Percentiles rank a stretch among this genome's conserved stretches.
Evolutionary conservation across 2,329 filamentous ascomycete genomes (phyloP).

Genomic region (Plectosphaerella cucumerina): DNA sequence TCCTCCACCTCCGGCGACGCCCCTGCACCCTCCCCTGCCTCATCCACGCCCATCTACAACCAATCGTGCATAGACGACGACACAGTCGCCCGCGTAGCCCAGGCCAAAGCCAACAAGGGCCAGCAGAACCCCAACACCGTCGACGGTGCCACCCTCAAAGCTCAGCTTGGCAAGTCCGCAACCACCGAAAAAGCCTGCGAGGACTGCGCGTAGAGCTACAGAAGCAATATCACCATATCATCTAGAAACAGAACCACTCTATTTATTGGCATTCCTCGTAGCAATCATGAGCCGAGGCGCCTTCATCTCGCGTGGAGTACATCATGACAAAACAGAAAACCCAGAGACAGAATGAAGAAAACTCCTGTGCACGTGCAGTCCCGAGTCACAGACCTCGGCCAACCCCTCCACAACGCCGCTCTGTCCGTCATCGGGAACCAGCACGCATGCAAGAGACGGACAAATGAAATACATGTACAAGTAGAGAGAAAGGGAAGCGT

Average conservation of each 20-base stretch:
- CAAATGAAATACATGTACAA: not conserved
- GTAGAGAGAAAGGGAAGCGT: not conserved
- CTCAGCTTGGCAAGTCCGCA: constrained; percentile 5
- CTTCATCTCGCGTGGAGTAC: constrained; percentile 4
- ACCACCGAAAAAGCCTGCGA: too few relatives aligned
- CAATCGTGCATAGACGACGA: constrained; percentile 4
- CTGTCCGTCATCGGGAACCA: too few relatives aligned
- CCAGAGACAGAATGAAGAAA: not conserved
- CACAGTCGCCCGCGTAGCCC: constrained; percentile 5
- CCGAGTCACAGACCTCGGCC: too few relatives aligned
- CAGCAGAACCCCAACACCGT: constrained; percentile 3
- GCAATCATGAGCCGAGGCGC: constrained; percentile 4
- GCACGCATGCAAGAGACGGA: too few relatives aligned
- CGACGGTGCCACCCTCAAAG: not conserved
- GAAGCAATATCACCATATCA: not conserved
- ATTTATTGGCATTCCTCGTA: constrained; percentile 2
- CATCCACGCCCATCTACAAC: not conserved
- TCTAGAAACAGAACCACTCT: not conserved
- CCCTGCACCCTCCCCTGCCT: not conserved
- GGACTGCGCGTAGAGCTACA: constrained; percentile 1
- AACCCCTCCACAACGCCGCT: too few relatives aligned
- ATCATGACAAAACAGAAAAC: constrained; percentile 1
- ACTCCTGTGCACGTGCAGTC: too few relatives aligned
- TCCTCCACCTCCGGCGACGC: not conserved
- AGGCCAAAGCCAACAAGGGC: constrained; percentile 11